Conservation (phyloP, 2,329 filamentous ascomycete genomes). For the Apiospora saccharicola region DNA sequence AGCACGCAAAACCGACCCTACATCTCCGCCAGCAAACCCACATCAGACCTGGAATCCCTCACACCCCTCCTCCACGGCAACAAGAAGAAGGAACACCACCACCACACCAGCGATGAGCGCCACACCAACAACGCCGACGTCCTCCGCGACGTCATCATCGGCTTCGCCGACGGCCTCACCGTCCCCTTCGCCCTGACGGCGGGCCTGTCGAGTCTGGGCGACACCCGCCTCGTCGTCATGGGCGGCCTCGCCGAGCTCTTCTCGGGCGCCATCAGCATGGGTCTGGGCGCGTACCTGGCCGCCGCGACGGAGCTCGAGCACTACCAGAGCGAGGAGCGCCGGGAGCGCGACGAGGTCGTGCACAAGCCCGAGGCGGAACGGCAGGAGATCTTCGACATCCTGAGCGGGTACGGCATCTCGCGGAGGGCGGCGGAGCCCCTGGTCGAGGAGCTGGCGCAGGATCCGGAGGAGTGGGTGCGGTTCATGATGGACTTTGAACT, state of each 20-base stretch:
- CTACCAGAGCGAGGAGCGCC: slow-evolving; percentile 48
- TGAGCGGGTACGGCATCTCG: slow-evolving; percentile 43
- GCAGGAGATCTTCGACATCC: slow-evolving; percentile 36
- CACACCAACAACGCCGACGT: slow-evolving; percentile 15
- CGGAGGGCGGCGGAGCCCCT: slow-evolving; percentile 41
- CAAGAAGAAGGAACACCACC: not conserved
- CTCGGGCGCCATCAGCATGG: slow-evolving; percentile 67
- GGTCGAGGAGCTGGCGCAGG: slow-evolving; percentile 40
- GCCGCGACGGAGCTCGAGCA: slow-evolving; percentile 49
- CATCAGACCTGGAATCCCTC: slow-evolving; percentile 3
- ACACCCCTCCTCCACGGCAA: not conserved
- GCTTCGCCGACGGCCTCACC: slow-evolving; percentile 67
- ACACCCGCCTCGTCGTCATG: slow-evolving; percentile 58
- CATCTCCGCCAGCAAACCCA: not conserved
- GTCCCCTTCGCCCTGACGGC: slow-evolving; percentile 70
- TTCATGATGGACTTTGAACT: slow-evolving; percentile 50
- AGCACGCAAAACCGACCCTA: not conserved
- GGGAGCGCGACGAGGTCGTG: slow-evolving; percentile 29
- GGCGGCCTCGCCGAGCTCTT: slow-evolving; percentile 67
- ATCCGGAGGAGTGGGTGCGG: slow-evolving; percentile 42
- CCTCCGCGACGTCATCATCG: slow-evolving; percentile 61
- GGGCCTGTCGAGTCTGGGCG: slow-evolving; percentile 56
- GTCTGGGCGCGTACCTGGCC: slow-evolving; percentile 64
- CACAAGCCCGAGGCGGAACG: slow-evolving; percentile 38
- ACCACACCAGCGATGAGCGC: not conserved